Evolutionary conservation across 1,284 basidiomycete genomes (phyloP).

Genomic region (Agaricales sp.): DNA sequence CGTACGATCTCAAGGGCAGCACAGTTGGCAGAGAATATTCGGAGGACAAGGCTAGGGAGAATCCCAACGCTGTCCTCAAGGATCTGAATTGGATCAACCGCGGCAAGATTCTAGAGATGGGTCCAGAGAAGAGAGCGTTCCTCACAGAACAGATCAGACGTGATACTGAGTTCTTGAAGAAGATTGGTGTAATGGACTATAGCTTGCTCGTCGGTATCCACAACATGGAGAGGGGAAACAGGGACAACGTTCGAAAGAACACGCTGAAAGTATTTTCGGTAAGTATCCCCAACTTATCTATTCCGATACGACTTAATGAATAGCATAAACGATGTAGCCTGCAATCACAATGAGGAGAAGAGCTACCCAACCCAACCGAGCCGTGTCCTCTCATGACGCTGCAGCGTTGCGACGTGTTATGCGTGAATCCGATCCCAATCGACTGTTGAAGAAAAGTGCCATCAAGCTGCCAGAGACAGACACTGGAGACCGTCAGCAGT

Average conservation of each 20-base stretch:
- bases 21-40: slow-evolving; percentile 85
- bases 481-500: slow-evolving; percentile 70
- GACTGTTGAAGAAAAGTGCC: slow-evolving; percentile 42
- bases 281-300: slow-evolving; percentile 18
- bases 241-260: slow-evolving; percentile 83
- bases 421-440: slow-evolving; percentile 74
- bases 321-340: slow-evolving; percentile 55
- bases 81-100: slow-evolving; percentile 95
- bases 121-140: slow-evolving; percentile 88
- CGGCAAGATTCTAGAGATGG: slow-evolving; percentile 71
- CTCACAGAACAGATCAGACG: slow-evolving; percentile 84
- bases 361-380: slow-evolving; percentile 46
- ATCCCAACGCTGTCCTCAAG: slow-evolving; percentile 82
- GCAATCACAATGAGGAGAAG: slow-evolving; percentile 28
- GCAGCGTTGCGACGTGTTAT: slow-evolving; percentile 81
- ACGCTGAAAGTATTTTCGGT: slow-evolving; percentile 91
- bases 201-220: slow-evolving; percentile 92
- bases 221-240: slow-evolving; percentile 84
- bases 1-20: slow-evolving; percentile 94
- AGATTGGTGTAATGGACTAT: slow-evolving; percentile 93
- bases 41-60: slow-evolving; percentile 51
- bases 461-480: slow-evolving; percentile 63
- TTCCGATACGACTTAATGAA: slow-evolving; percentile 1
- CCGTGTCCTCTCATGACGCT: slow-evolving; percentile 57
- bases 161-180: slow-evolving; percentile 80